Evolutionary conservation across 2,329 filamentous ascomycete species (phyloP).

Genomic region (Dissoconium aciculare): DNA sequence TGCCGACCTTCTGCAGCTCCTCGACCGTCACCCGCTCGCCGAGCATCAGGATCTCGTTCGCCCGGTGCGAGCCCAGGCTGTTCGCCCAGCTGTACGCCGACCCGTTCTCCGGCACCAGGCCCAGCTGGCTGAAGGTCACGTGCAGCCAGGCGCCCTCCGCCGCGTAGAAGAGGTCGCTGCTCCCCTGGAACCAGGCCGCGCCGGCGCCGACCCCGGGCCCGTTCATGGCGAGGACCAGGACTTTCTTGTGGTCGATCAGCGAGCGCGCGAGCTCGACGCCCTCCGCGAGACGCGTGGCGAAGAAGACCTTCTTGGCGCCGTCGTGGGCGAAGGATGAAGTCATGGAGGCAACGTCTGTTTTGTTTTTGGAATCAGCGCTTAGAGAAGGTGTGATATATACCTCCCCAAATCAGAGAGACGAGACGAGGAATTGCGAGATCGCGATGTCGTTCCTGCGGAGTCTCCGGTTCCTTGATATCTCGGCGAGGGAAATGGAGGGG

Average conservation of each 20-base stretch:
- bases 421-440: too few species aligned
- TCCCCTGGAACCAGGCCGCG: conserved; percentile 18
- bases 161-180: conserved; percentile 16
- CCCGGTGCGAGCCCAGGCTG: conserved; percentile 15
- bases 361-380: background rate
- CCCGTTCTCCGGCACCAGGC: conserved; percentile 17
- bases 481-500: too few species aligned
- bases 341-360: conserved; percentile 7
- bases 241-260: conserved; percentile 18
- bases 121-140: conserved; percentile 17
- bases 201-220: conserved; percentile 18
- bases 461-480: too few species aligned
- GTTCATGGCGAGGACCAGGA: conserved; percentile 17
- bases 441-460: too few species aligned
- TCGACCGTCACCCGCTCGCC: conserved; percentile 15
- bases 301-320: conserved; percentile 17
- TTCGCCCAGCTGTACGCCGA: conserved; percentile 15
- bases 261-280: conserved; percentile 16
- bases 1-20: conserved; percentile 15
- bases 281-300: conserved; percentile 12
- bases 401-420: too few species aligned
- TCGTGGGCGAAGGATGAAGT: conserved; percentile 13
- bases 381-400: too few species aligned
- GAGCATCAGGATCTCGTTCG: conserved; percentile 18
- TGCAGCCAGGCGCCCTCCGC: conserved; percentile 17